These are phyloP conservation scores for Thalassiosira delicatula DNA, from an alignment of 352 stramenopile genomes.

Conservation along the genomic window DNA sequence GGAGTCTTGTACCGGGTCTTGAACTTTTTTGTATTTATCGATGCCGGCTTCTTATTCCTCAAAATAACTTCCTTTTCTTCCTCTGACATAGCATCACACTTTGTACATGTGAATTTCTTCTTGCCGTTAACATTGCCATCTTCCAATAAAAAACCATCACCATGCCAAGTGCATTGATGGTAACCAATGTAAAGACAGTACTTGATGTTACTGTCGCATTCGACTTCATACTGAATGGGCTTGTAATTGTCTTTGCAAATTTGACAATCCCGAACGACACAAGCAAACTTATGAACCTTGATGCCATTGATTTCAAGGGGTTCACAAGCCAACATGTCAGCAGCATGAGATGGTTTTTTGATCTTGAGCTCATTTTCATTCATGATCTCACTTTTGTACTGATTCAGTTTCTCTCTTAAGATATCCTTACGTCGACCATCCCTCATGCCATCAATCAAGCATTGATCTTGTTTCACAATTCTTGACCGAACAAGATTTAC, in stretches of 20 bases:
- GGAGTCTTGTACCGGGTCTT: too few species aligned
- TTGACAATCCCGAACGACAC: neutral
- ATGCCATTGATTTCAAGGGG: too few species aligned
- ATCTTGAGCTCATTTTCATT: too few species aligned
- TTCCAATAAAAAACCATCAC: neutral
- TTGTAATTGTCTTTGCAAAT: conserved; percentile 1
- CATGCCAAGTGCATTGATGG: neutral
- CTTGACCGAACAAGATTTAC: too few species aligned
- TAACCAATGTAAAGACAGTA: conserved; percentile 1
- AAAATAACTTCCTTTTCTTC: neutral
- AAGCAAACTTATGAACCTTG: too few species aligned
- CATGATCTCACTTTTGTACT: too few species aligned
- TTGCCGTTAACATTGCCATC: neutral
- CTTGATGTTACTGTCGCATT: neutral
- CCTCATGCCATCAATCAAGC: neutral
- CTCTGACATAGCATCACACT: neutral
- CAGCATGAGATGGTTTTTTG: too few species aligned
- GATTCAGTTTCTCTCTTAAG: too few species aligned
- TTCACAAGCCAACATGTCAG: neutral
- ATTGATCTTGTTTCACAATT: neutral
- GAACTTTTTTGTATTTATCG: neutral
- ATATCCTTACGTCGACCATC: too few species aligned
- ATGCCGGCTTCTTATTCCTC: neutral
- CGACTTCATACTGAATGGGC: neutral
- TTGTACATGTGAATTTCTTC: neutral